A percentile compares a stretch with the other conserved stretches of the same genome.
phyloP scores from a whole-genome alignment of 148 eudicot species.

The Vaccinium vitisidaea region DNA sequence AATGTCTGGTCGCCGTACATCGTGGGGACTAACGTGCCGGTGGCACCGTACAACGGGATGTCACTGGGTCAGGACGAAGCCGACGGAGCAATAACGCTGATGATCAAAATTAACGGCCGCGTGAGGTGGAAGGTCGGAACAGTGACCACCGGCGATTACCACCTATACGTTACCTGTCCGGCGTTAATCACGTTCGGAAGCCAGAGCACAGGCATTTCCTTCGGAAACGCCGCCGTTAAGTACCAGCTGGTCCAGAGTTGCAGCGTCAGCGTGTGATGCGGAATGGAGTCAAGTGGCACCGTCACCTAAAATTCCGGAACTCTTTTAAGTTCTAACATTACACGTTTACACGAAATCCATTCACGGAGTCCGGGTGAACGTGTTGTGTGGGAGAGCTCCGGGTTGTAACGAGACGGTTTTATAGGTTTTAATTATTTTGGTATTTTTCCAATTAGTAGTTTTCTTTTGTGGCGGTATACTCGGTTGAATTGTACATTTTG shows the following conservation, averaged over 20 bases:
- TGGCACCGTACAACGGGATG: conserved; percentile 62
- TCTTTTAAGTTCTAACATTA: too few relatives aligned
- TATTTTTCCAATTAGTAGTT: background rate
- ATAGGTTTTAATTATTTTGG: too few relatives aligned
- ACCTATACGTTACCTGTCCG: conserved; percentile 54
- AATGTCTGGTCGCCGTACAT: conserved; percentile 78
- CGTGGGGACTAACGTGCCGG: conserved; percentile 58
- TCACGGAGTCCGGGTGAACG: too few relatives aligned
- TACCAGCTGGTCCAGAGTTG: conserved; percentile 60
- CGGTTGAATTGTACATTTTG: conserved; percentile 18
- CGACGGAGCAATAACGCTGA: conserved; percentile 41
- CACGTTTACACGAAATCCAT: too few relatives aligned
- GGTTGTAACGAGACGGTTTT: too few relatives aligned
- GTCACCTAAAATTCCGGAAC: too few relatives aligned
- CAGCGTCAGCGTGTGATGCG: conserved; percentile 50
- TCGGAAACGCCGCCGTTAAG: conserved; percentile 56
- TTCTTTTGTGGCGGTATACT: background rate
- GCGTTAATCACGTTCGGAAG: conserved; percentile 55
- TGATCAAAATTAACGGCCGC: conserved; percentile 58
- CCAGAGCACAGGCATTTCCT: conserved; percentile 25
- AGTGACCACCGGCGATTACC: conserved; percentile 40
- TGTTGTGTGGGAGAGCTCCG: too few relatives aligned
- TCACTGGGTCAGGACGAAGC: conserved; percentile 43
- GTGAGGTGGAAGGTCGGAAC: conserved; percentile 66
- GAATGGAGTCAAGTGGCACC: background rate